Evolutionary conservation across 768 basidiomycete species (phyloP), one percentile per base, ranked within the genome.

Genomic region (Hypsizygus marmoreus): DNA sequence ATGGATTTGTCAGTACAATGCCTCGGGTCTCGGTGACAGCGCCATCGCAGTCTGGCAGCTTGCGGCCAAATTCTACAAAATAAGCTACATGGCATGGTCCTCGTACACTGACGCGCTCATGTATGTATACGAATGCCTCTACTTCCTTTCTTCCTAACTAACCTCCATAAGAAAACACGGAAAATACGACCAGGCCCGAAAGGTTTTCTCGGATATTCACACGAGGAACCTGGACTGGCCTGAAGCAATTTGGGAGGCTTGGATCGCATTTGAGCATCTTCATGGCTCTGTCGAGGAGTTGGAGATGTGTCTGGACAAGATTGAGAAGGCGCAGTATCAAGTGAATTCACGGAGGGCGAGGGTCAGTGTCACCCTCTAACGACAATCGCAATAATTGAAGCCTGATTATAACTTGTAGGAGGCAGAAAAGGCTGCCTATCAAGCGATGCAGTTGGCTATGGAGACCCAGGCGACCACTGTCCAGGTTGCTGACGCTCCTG

Each of bases 171-270:
- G 82, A 54, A 79, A 79, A 60, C 66, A 75, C 26, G 72, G 76
- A 47, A 71, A 70, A 53, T 68, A 81, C 40, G 75, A 81, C 12
- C 69, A 78, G 35, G 88, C 87, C 2, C 81, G 92, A 30, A 70
- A 75, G 17, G 68, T 81, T 6, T 95, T 91, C 62, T 65, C 70
- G 31, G 81, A 84, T 48, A 72, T 88, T 4, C 77, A 82, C 22
- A 70, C 73, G 33, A 88, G 87, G 61, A 80, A 85, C 39, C 56
- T 98, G 29, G 95, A 99, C 65, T 98, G 94, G 87, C 94, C 97
- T 0, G 95, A 99, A 64, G 88, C 86, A 8, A 71, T 98, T 6
- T 95, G 91, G 84, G 91, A 94, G 44, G 86, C 89, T 1, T 95
- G 91, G 89, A 59, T 85, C 13, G 68, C 76, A n/a, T 97, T 97